Conservation (phyloP, 2,329 filamentous ascomycete genomes). For the Graphiopsis chlorocephala region DNA sequence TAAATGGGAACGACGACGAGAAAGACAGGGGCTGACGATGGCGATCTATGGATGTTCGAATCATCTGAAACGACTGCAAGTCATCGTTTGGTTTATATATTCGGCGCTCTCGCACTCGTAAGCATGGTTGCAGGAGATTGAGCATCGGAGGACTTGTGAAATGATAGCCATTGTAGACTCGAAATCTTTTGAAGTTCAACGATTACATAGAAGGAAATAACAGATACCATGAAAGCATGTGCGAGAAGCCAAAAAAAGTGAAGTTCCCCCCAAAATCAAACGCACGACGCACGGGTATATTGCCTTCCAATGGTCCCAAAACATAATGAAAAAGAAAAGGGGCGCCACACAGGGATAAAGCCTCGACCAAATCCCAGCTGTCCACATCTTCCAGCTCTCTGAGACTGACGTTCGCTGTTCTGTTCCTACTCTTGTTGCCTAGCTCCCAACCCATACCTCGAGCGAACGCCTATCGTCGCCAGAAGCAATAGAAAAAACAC, state of each 20-base stretch:
- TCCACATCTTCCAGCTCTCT: not conserved
- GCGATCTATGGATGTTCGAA: too few relatives aligned
- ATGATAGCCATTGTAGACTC: too few relatives aligned
- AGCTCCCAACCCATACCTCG: not conserved
- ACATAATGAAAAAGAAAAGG: not conserved
- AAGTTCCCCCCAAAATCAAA: not conserved
- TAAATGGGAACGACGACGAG: too few relatives aligned
- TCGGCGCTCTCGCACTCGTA: too few relatives aligned
- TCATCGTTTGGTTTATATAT: too few relatives aligned
- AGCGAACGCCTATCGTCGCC: not conserved
- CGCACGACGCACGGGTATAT: slow-evolving; percentile 9
- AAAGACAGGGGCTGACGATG: too few relatives aligned
- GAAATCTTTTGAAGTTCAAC: not conserved
- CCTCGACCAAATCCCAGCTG: not conserved
- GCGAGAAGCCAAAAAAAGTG: not conserved
- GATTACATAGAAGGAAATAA: not conserved
- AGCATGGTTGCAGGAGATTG: too few relatives aligned
- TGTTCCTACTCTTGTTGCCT: not conserved
- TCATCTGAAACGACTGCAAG: too few relatives aligned
- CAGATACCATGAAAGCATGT: not conserved
- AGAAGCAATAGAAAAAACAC: not conserved
- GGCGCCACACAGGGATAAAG: not conserved
- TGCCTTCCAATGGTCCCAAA: not conserved
- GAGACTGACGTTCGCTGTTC: not conserved
- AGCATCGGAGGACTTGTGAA: too few relatives aligned